phyloP scores from a whole-genome alignment of 1,139 yeast genomes.

The Candida sanyaensis region DNA sequence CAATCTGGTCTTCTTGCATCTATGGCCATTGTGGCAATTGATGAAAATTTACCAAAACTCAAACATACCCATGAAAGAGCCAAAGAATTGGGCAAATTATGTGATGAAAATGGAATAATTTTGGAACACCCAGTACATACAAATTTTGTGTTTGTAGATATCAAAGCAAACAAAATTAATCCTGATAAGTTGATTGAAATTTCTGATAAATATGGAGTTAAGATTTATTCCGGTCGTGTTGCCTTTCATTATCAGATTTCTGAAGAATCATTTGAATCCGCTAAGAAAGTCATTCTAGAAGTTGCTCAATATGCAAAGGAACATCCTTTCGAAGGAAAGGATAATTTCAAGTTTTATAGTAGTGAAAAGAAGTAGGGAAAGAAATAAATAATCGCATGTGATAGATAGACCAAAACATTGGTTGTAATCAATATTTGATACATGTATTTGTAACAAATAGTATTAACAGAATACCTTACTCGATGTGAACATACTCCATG shows the following conservation, averaged over 20 bases:
- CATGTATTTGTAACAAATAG: too few species aligned
- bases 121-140: conserved; percentile 44
- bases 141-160: conserved; percentile 45
- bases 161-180: conserved; percentile 33
- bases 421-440: too few species aligned
- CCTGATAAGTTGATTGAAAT: conserved; percentile 26
- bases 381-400: background rate
- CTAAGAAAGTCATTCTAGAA: conserved; percentile 32
- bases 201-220: conserved; percentile 29
- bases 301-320: conserved; percentile 30
- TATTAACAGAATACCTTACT: too few species aligned
- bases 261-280: conserved; percentile 29
- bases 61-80: conserved; percentile 58
- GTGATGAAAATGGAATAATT: conserved; percentile 30
- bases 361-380: conserved; percentile 9
- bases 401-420: too few species aligned
- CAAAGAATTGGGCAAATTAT: conserved; percentile 48
- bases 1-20: conserved; percentile 45
- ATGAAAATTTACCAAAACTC: conserved; percentile 38
- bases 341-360: conserved; percentile 11
- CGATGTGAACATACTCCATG: too few species aligned
- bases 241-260: conserved; percentile 44
- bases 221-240: conserved; percentile 32
- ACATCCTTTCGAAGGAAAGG: conserved; percentile 24
- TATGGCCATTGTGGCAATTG: conserved; percentile 45